Evolutionary conservation across 768 basidiomycete species (phyloP).

Genomic region (Boletellus sp.): DNA sequence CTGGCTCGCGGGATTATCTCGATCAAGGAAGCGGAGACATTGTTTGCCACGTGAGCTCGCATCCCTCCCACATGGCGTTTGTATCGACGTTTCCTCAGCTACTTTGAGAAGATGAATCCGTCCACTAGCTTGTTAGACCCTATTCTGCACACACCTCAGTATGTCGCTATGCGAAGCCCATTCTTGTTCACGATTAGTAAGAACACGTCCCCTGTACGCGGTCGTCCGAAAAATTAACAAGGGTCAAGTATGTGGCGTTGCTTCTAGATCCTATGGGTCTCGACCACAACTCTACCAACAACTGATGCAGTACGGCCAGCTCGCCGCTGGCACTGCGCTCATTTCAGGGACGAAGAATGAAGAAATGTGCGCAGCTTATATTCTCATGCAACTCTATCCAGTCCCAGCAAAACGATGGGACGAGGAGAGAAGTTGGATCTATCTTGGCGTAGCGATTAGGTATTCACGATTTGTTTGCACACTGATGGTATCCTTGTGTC

Average conservation of each 20-base stretch:
- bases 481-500: neutral
- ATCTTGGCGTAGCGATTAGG: conserved; percentile 87
- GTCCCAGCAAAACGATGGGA: conserved; percentile 79
- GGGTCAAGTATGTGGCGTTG: conserved; percentile 74
- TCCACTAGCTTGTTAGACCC: conserved; percentile 80
- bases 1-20: conserved; percentile 61
- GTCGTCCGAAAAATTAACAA: conserved; percentile 4
- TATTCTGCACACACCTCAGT: conserved; percentile 77
- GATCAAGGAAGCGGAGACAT: conserved; percentile 60
- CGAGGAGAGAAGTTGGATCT: conserved; percentile 87
- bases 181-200: conserved; percentile 90
- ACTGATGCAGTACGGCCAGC: conserved; percentile 71
- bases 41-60: conserved; percentile 62
- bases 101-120: conserved; percentile 74
- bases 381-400: conserved; percentile 72
- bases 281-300: conserved; percentile 67
- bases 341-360: conserved; percentile 76
- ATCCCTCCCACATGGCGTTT: neutral
- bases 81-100: conserved; percentile 39
- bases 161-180: conserved; percentile 77
- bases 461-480: conserved; percentile 26
- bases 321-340: conserved; percentile 73
- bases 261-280: conserved; percentile 74
- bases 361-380: conserved; percentile 82
- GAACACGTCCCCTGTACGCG: conserved; percentile 28